Percentiles rank a stretch among this genome's conserved stretches.
These are phyloP conservation scores for Sutorius australiensis DNA, from an alignment of 768 basidiomycete species.

Conservation along the genomic window DNA sequence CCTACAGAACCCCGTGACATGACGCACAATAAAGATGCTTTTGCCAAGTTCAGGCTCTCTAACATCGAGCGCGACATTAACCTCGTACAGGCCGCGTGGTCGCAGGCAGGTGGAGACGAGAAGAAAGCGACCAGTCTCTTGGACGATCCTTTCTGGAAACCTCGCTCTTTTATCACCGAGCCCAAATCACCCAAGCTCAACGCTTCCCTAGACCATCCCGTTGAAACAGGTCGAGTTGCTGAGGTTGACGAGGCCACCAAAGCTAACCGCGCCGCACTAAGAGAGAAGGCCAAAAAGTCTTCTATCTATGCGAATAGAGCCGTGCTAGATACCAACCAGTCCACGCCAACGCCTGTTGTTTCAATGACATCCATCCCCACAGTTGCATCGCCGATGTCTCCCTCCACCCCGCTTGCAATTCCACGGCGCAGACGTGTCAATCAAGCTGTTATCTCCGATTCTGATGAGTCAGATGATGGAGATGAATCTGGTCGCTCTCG, in stretches of 20 bases:
- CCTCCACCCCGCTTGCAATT: constrained; percentile 39
- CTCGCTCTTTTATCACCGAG: constrained; percentile 24
- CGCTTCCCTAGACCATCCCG: constrained; percentile 17
- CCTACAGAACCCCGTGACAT: constrained; percentile 25
- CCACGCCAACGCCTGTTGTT: constrained; percentile 34
- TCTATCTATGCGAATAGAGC: constrained; percentile 72
- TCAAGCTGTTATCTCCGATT: constrained; percentile 64
- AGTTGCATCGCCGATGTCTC: constrained; percentile 36
- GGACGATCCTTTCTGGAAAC: constrained; percentile 54
- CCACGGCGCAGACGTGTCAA: constrained; percentile 52
- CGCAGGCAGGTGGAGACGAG: constrained; percentile 55
- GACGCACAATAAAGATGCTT: constrained; percentile 29
- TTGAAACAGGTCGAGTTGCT: constrained; percentile 56
- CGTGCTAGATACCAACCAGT: constrained; percentile 43
- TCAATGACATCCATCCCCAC: constrained; percentile 31
- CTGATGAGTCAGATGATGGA: constrained; percentile 47
- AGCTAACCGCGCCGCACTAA: constrained; percentile 59
- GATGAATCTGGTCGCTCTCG: constrained; percentile 37
- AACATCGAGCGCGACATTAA: constrained; percentile 42
- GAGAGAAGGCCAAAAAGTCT: constrained; percentile 79
- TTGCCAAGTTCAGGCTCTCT: constrained; percentile 58
- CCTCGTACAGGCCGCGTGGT: constrained; percentile 64
- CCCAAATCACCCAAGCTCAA: constrained; percentile 11
- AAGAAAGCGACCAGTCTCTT: constrained; percentile 57
- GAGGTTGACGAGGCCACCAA: constrained; percentile 73